These are phyloP conservation scores for Furcasterigmium furcatum DNA, from an alignment of 2,329 filamentous ascomycete species.

Conservation along the genomic window DNA sequence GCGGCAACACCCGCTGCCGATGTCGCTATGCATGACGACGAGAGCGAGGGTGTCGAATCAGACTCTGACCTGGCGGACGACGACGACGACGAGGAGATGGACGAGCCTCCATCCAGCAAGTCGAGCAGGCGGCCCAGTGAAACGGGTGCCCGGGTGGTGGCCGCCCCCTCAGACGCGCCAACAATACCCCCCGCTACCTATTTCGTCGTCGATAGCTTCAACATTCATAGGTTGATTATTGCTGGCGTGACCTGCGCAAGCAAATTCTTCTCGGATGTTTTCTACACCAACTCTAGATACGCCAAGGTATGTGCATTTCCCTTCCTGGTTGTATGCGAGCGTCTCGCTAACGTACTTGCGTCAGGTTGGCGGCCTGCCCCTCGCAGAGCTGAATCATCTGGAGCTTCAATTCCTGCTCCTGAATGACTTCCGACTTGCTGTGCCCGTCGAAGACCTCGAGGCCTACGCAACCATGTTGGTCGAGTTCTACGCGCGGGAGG, in stretches of 20 bases:
- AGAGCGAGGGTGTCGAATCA: constrained; percentile 36
- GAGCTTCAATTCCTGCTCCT: constrained; percentile 93
- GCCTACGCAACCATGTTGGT: constrained; percentile 98
- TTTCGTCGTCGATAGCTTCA: constrained; percentile 98
- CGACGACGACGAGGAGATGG: constrained; percentile 32
- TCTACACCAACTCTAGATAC: constrained; percentile 98
- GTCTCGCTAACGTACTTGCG: background rate
- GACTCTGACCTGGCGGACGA: constrained; percentile 50
- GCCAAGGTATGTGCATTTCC: constrained; percentile 85
- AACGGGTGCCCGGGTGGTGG: constrained; percentile 11
- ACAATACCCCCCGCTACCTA: constrained; percentile 43
- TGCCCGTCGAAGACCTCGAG: constrained; percentile 93
- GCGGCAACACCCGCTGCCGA: constrained; percentile 15
- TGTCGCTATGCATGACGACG: constrained; percentile 29
- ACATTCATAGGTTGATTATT: constrained; percentile 95
- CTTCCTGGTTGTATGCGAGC: too few relatives aligned
- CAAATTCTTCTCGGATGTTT: constrained; percentile 99
- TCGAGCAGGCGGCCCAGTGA: constrained; percentile 19
- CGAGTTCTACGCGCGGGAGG: constrained; percentile 93
- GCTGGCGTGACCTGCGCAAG: constrained; percentile 96
- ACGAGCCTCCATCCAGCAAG: constrained; percentile 9
- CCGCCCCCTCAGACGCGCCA: constrained; percentile 7
- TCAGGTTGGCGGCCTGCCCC: constrained; percentile 88
- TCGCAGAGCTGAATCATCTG: constrained; percentile 91
- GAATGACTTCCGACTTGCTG: constrained; percentile 92